phyloP scores from a whole-genome alignment of 345 rosid species.

The Aethionema arabicum region DNA sequence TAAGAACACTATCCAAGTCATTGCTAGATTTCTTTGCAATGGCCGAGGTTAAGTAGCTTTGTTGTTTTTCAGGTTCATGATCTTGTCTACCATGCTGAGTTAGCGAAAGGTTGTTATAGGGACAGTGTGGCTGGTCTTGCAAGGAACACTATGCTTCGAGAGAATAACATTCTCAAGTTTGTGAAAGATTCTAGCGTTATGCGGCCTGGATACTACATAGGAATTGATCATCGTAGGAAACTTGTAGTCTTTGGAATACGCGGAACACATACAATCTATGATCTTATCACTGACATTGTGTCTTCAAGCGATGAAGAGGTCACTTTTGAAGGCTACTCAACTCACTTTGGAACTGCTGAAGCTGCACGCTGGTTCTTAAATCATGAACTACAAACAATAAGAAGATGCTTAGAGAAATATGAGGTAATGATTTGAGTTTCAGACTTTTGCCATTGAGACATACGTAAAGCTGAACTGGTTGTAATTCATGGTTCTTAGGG shows the following conservation, averaged over 20 bases:
- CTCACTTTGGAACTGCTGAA: constrained; percentile 96
- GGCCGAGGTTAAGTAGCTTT: constrained; percentile 18
- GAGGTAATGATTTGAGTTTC: constrained; percentile 45
- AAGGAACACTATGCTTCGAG: constrained; percentile 76
- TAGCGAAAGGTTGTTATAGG: constrained; percentile 79
- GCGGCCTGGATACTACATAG: constrained; percentile 93
- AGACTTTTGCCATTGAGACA: constrained; percentile 11
- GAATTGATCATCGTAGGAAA: constrained; percentile 67
- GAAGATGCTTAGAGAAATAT: constrained; percentile 63
- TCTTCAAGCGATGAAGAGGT: constrained; percentile 80
- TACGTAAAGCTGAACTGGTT: constrained; percentile 36
- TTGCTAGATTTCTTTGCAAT: constrained; percentile 4
- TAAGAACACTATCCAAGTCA: constrained; percentile 28
- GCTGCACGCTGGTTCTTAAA: constrained; percentile 94
- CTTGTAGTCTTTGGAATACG: constrained; percentile 79
- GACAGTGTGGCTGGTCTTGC: constrained; percentile 54
- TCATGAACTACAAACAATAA: constrained; percentile 69
- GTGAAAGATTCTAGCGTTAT: constrained; percentile 74
- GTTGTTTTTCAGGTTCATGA: constrained; percentile 55
- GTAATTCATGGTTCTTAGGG: constrained; percentile 53
- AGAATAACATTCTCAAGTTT: constrained; percentile 67
- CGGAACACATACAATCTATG: constrained; percentile 86
- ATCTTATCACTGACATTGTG: constrained; percentile 80
- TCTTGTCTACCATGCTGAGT: constrained; percentile 80
- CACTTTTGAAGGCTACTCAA: constrained; percentile 83